These are phyloP conservation scores for Tricholomella constricta DNA, from an alignment of 768 basidiomycete genomes.

Conservation along the genomic window DNA sequence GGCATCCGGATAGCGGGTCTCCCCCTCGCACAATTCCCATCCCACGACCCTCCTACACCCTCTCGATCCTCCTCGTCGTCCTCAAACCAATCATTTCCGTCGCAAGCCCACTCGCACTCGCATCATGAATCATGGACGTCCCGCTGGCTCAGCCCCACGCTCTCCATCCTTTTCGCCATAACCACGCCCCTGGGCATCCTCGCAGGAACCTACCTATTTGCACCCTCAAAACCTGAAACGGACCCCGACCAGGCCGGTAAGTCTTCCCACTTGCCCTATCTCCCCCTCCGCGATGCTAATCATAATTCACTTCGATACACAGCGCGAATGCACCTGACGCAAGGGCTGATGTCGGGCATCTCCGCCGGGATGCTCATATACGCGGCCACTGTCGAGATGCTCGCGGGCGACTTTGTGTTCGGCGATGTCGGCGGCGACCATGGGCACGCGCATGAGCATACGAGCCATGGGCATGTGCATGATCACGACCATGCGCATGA, in stretches of 20 bases:
- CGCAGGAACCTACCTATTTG: slow-evolving; percentile 54
- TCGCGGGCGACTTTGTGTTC: slow-evolving; percentile 83
- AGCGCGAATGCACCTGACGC: slow-evolving; percentile 56
- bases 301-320: slow-evolving; percentile 1
- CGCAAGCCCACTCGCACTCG: not conserved
- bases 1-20: slow-evolving; percentile 78
- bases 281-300: slow-evolving; percentile 1
- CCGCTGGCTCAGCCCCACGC: slow-evolving; percentile 50
- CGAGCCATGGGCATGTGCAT: slow-evolving; percentile 14
- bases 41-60: slow-evolving; percentile 6
- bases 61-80: slow-evolving; percentile 10
- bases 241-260: slow-evolving; percentile 19
- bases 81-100: not conserved
- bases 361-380: slow-evolving; percentile 86
- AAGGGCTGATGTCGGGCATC: slow-evolving; percentile 80
- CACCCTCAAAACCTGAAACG: slow-evolving; percentile 29
- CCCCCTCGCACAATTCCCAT: slow-evolving; percentile 37
- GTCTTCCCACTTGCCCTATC: too few relatives aligned
- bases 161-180: slow-evolving; percentile 67
- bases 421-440: slow-evolving; percentile 53
- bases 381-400: slow-evolving; percentile 83
- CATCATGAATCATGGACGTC: not conserved
- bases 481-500: slow-evolving; percentile 22
- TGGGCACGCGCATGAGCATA: slow-evolving; percentile 23
- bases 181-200: slow-evolving; percentile 74